These are phyloP conservation scores for Fraxinus angustifolia DNA, from an alignment of 305 asterid species.

Conservation along the genomic window DNA sequence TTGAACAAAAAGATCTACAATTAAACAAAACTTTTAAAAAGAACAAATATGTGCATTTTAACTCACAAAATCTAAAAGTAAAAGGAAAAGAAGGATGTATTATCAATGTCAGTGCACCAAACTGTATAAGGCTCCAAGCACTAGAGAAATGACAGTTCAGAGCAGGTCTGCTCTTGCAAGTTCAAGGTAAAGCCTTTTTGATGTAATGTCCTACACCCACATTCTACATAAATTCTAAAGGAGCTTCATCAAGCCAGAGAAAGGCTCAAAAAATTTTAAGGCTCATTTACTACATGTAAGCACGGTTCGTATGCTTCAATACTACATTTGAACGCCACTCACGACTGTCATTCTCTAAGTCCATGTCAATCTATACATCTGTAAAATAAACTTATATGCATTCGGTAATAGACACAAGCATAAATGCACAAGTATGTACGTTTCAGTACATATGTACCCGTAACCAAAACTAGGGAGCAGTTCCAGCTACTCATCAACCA, in stretches of 20 bases:
- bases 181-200: neutral
- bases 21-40: constrained; percentile 3
- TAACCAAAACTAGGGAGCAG: neutral
- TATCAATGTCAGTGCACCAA: neutral
- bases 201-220: neutral
- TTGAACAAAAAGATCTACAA: neutral
- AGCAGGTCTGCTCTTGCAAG: neutral
- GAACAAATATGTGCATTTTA: neutral
- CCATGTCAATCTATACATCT: neutral
- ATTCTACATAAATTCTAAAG: neutral
- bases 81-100: neutral
- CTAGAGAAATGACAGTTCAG: neutral
- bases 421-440: neutral
- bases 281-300: neutral
- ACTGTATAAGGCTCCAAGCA: neutral
- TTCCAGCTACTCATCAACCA: neutral
- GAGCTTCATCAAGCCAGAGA: neutral
- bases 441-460: neutral
- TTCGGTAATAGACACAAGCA: neutral
- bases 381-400: neutral
- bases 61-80: neutral
- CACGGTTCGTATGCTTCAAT: neutral
- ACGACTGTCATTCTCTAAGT: neutral
- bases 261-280: neutral
- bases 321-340: neutral